Base-by-base conservation (phyloP, 2,329 filamentous ascomycete genomes). In the Nemania serpens region DNA sequence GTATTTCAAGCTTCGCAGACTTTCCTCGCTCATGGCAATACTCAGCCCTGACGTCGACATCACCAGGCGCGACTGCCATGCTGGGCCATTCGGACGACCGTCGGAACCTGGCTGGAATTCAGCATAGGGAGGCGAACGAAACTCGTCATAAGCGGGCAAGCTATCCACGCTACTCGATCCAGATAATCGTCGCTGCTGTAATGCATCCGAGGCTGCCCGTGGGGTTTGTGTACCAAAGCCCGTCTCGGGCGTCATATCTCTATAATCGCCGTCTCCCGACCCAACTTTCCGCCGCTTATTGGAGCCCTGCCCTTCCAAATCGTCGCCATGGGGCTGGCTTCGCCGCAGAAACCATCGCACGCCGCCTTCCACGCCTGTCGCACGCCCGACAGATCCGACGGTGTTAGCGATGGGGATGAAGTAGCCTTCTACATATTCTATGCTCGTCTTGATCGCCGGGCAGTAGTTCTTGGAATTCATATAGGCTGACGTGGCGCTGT, bases 1-100 rank as follows among this genome's bases (percentile, higher is more conserved):
- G 69, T 92, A 94, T 69, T 91, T 92, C 43, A 99, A 79, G 63
- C 90, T 95, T 53, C 88, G 86, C 9, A 97, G 79, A 20, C 91
- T 96, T 70, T 95, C 90, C 17, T 96, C 90, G 70, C 90, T 96
- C 84, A 99, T 92, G 1, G 95, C 93, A 15, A 96, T 89, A 65
- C 93, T 93, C 0, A 98, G 83, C 0, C 93, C 94, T 0, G 93
- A 96, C 0, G 94, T 97, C 5, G 91, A 93, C 74, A 96, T 91
- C 67, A 97, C 90, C 17, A 97, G 80, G 13, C 93, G 88, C 11
- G 90, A 91, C 63, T 91, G 91, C 92, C 93, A 96, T 71, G 81
- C 73, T 29, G 68, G 66, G 45, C 67, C 69, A 47, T 66, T 65
- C 9, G 70, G 65, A 13, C 69, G 69, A 5, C 68, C 62, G 34